phyloP scores from a whole-genome alignment of 1,284 basidiomycete species.

The Naganishia albida region DNA sequence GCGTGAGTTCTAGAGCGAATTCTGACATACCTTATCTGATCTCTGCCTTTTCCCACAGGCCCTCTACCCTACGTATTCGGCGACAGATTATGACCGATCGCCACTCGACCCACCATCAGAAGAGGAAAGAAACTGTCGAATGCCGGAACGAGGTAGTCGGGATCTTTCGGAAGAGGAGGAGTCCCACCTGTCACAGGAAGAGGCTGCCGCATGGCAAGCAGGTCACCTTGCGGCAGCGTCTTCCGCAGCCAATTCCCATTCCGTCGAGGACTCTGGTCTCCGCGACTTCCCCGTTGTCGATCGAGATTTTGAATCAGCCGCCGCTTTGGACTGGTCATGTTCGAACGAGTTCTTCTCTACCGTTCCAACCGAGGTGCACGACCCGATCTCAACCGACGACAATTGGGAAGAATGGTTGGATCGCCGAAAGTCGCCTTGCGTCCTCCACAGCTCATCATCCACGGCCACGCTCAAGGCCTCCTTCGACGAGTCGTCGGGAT shows the following conservation, averaged over 20 bases:
- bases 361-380: not conserved
- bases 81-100: conserved; percentile 54
- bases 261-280: not conserved
- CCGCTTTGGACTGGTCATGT: conserved; percentile 18
- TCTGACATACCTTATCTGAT: not conserved
- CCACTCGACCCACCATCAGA: conserved; percentile 54
- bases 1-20: conserved; percentile 50
- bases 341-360: not conserved
- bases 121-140: conserved; percentile 50
- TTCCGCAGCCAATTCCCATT: not conserved
- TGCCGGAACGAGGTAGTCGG: conserved; percentile 48
- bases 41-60: conserved; percentile 38
- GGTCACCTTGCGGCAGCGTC: no score
- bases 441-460: conserved; percentile 5
- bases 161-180: conserved; percentile 21
- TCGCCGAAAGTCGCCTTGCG: conserved; percentile 19
- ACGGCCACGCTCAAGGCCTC: conserved; percentile 10
- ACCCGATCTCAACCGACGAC: conserved; percentile 15
- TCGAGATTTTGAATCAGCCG: conserved; percentile 11
- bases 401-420: conserved; percentile 31
- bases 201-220: no score
- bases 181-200: no score
- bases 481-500: not conserved
- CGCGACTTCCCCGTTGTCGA: not conserved
- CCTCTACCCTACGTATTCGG: conserved; percentile 50